Percentiles rank a stretch among this genome's conserved stretches.
Evolutionary conservation across 768 basidiomycete genomes (phyloP).

Genomic region (Austroboletus eburneus): DNA sequence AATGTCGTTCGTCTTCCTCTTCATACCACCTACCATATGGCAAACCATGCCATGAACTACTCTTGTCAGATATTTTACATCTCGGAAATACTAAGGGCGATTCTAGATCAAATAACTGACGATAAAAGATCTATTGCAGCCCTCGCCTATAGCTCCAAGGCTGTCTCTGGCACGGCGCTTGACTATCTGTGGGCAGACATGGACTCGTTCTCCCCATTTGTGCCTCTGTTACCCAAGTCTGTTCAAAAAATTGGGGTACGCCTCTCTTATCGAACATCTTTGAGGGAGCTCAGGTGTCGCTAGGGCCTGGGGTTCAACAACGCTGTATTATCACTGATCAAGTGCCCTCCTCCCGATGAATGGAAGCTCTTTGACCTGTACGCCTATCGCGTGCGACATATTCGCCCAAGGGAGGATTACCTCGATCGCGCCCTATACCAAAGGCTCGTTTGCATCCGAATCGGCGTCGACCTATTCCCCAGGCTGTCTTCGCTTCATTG

Average conservation of each 20-base stretch:
- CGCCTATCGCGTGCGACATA: conserved; percentile 13
- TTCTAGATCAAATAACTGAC: conserved; percentile 10
- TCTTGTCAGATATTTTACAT: conserved; percentile 8
- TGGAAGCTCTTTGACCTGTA: conserved; percentile 15
- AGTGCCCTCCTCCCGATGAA: conserved; percentile 11
- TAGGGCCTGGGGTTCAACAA: conserved; percentile 5
- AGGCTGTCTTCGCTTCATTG: conserved; percentile 8
- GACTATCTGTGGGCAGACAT: conserved; percentile 20
- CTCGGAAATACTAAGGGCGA: conserved; percentile 12
- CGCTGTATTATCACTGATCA: conserved; percentile 4
- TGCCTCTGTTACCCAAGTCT: conserved; percentile 10
- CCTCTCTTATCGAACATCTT: not conserved
- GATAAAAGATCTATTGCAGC: conserved; percentile 5
- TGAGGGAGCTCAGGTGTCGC: not conserved
- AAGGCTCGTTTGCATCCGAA: conserved; percentile 11
- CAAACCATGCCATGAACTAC: not conserved
- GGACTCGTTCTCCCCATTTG: conserved; percentile 14
- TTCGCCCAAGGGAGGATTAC: conserved; percentile 2
- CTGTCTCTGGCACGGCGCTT: conserved; percentile 8
- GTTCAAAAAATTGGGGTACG: conserved; percentile 14
- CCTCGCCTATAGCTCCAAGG: conserved; percentile 12
- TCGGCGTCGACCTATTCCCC: conserved; percentile 9
- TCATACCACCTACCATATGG: too few relatives aligned
- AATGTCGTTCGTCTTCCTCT: too few relatives aligned
- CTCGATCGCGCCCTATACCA: conserved; percentile 17